These are phyloP conservation scores for Aspergillus candidus DNA, from an alignment of 2,329 filamentous ascomycete genomes.

Conservation along the genomic window DNA sequence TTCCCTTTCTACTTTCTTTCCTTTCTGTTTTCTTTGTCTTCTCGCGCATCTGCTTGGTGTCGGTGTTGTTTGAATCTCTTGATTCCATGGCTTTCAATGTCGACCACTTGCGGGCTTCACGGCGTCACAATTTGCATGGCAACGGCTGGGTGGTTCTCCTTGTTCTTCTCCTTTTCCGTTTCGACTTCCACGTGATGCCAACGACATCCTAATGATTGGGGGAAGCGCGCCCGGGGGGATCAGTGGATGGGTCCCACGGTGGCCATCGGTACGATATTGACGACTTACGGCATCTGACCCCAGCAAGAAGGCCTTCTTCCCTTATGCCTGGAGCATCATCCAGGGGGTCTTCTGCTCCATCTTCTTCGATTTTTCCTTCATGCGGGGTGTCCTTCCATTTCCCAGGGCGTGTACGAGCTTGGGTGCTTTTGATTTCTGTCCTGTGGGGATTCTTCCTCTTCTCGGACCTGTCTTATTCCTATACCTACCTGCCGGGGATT, in stretches of 20 bases:
- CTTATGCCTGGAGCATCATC: slow-evolving; percentile 19
- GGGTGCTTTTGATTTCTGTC: slow-evolving; percentile 9
- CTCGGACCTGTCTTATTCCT: slow-evolving; percentile 30
- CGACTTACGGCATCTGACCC: slow-evolving; percentile 14
- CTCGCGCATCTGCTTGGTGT: background rate
- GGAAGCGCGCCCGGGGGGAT: slow-evolving; percentile 1
- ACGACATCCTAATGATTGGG: slow-evolving; percentile 11
- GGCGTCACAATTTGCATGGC: slow-evolving; percentile 17
- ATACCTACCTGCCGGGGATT: slow-evolving; percentile 30
- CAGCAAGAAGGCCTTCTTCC: slow-evolving; percentile 2
- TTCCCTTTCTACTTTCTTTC: slow-evolving; percentile 3
- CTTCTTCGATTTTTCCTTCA: too few relatives aligned
- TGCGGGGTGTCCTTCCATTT: slow-evolving; percentile 9
- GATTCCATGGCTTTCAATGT: background rate
- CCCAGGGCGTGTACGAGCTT: slow-evolving; percentile 20
- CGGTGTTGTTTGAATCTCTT: slow-evolving; percentile 4
- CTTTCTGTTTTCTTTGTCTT: slow-evolving; percentile 5
- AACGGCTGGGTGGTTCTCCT: slow-evolving; percentile 10
- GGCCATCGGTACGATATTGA: slow-evolving; percentile 17
- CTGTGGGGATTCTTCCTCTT: slow-evolving; percentile 16
- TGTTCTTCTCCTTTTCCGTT: slow-evolving; percentile 8
- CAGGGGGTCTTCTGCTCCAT: slow-evolving; percentile 4
- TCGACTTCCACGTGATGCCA: slow-evolving; percentile 9
- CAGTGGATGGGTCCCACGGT: slow-evolving; percentile 6
- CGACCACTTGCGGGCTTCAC: slow-evolving; percentile 1